Evolutionary conservation across 345 rosid species (phyloP), one percentile per base, ranked within the genome.

Genomic region (Gossypium stocksii): DNA sequence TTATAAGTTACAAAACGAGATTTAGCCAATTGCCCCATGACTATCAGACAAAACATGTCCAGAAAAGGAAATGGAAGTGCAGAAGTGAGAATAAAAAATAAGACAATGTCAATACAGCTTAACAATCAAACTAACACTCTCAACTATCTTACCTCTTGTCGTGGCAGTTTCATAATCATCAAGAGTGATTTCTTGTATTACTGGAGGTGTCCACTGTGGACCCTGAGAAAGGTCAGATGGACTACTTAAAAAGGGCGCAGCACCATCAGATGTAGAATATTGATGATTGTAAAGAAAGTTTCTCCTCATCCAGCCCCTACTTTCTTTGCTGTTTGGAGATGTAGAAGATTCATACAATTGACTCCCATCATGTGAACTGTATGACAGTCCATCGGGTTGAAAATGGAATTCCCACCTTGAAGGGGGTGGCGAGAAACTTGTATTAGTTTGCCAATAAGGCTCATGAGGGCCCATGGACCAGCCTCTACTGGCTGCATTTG

Each of bases 401-500:
- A 86, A 82, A 46, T 41, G 83, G 49, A 83, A 82, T 77, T 85
- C 88, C 88, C 88, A 85, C 80, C 89, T 80, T 9, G 89, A 75
- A 69, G 86, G 85, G 27, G 85, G 85, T 41, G 92, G 87, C 14
- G 92, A 88, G 78, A 81, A 88, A 76, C 89, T 88, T 23, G 85
- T 77, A 77, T 88, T 88, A 22, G 88, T 83, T 77, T n/a, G 79
- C 92, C 89, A 88, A 71, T 83, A 86, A 54, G 87, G 92, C 80
- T 88, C 92, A 44, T 83, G 85, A 46, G 80, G 80, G 20, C 61
- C 85, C 81, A 82, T 67, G n/a, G 92, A 85, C 89, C 91, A 83
- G 66, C 86, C 88, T 73, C 85, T 67, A 66, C 81, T 78, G 68
- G 86, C 76, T 2, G 80, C 38, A 76, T 73, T 83, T 29, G 91